Conservation (phyloP, 768 basidiomycete genomes). For the Tricholoma sp. region DNA sequence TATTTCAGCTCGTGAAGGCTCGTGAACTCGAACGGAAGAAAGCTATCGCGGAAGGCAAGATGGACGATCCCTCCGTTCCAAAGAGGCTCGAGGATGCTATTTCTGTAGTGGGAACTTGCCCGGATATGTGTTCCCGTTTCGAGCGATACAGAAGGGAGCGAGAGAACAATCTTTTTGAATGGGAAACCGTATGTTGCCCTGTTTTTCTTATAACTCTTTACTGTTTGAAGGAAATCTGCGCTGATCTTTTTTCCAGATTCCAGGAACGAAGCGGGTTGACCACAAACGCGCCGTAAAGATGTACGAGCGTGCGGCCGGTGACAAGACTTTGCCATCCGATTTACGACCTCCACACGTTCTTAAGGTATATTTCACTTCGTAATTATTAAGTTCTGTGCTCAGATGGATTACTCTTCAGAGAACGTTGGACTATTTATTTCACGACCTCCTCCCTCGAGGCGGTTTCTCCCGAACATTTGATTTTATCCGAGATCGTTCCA, state of each 20-base stretch:
- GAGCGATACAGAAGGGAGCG: conserved; percentile 88
- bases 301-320: conserved; percentile 92
- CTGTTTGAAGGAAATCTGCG: conserved; percentile 26
- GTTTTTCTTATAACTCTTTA: conserved; percentile 2
- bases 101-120: conserved; percentile 87
- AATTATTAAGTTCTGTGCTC: conserved; percentile 1
- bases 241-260: conserved; percentile 52
- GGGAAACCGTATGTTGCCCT: conserved; percentile 73
- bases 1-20: conserved; percentile 58
- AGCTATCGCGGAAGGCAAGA: conserved; percentile 78
- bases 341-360: conserved; percentile 83
- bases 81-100: conserved; percentile 86
- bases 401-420: conserved; percentile 35
- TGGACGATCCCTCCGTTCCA: conserved; percentile 79
- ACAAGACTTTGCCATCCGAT: conserved; percentile 88
- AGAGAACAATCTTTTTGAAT: conserved; percentile 81
- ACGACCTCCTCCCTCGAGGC: conserved; percentile 63
- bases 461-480: conserved; percentile 67
- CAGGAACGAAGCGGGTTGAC: conserved; percentile 81
- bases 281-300: conserved; percentile 88
- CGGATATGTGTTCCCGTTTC: conserved; percentile 92
- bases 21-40: conserved; percentile 67
- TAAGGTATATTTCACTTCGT: conserved; percentile 41
- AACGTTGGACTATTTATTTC: conserved; percentile 92
- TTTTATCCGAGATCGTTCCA: conserved; percentile 90